A percentile compares a stretch with the other conserved stretches of the same genome.
phyloP scores from a whole-genome alignment of 192 early-diverging fungal species.

The Paraglomus brasilianum region DNA sequence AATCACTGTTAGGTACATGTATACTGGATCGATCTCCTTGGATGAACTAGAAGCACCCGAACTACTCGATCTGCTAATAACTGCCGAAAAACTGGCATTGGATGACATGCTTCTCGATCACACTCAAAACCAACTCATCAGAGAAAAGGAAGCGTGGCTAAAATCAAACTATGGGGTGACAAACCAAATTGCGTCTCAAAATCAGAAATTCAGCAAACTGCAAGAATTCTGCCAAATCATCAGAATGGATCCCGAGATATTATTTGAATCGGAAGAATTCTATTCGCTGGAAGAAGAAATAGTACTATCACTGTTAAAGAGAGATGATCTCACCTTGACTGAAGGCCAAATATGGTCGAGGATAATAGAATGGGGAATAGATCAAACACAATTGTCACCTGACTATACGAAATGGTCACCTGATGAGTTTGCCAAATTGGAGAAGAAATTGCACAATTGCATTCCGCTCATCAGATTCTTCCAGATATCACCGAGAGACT shows the following conservation, averaged over 20 bases:
- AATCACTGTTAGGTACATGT: conserved; percentile 23
- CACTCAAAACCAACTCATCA: conserved; percentile 12
- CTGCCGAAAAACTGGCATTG: conserved; percentile 16
- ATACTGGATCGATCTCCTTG: conserved; percentile 14
- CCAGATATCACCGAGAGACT: conserved; percentile 26
- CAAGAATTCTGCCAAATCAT: not conserved
- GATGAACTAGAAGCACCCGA: conserved; percentile 11
- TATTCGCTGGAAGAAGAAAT: not conserved
- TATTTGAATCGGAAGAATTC: conserved; percentile 10
- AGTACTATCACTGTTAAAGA: not conserved
- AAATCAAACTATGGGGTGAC: conserved; percentile 8
- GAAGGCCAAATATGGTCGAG: not conserved
- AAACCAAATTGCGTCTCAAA: not conserved
- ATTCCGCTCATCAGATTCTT: conserved; percentile 21
- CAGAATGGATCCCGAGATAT: not conserved
- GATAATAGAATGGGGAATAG: conserved; percentile 1
- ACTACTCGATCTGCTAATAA: conserved; percentile 13
- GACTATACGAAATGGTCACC: not conserved
- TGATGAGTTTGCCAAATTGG: not conserved
- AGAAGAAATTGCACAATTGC: not conserved
- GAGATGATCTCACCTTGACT: not conserved
- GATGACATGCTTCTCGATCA: conserved; percentile 7
- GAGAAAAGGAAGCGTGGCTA: conserved; percentile 11
- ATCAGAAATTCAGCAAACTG: no score
- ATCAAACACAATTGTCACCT: not conserved